Conservation (phyloP, 2,329 filamentous ascomycete genomes). For the Epichloe glyceriae region DNA sequence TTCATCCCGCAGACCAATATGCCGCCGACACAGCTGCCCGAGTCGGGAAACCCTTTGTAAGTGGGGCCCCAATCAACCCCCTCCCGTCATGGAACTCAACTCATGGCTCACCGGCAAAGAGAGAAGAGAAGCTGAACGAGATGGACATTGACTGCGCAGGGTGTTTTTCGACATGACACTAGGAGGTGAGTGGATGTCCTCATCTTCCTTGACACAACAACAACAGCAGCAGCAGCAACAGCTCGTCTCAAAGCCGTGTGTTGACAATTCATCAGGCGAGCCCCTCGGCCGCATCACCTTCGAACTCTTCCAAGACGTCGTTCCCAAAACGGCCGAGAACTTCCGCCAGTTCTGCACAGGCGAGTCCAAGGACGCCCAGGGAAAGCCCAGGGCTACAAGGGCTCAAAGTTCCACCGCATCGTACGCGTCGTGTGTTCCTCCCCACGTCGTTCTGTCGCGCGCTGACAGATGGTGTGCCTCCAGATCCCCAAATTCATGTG, state of each 20-base stretch:
- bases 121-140: not conserved
- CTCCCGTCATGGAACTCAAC: not conserved
- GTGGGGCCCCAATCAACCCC: conserved; percentile 10
- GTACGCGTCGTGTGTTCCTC: conserved; percentile 36
- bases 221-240: too few species aligned
- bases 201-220: too few species aligned
- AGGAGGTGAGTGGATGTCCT: conserved; percentile 43
- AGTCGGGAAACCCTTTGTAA: conserved; percentile 35
- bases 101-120: not conserved
- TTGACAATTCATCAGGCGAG: conserved; percentile 44
- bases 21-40: conserved; percentile 32
- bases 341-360: conserved; percentile 96
- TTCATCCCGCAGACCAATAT: conserved; percentile 14
- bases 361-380: conserved; percentile 67
- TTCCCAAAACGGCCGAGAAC: conserved; percentile 86
- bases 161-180: conserved; percentile 71
- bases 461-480: not conserved
- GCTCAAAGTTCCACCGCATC: conserved; percentile 85
- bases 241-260: too few species aligned
- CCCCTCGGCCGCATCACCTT: conserved; percentile 79
- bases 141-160: conserved; percentile 16
- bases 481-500: conserved; percentile 96
- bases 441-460: not conserved
- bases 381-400: conserved; percentile 84
- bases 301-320: conserved; percentile 75